These are phyloP conservation scores for Penstemon barbatus DNA, from an alignment of 257 asterid species.

Conservation along the genomic window DNA sequence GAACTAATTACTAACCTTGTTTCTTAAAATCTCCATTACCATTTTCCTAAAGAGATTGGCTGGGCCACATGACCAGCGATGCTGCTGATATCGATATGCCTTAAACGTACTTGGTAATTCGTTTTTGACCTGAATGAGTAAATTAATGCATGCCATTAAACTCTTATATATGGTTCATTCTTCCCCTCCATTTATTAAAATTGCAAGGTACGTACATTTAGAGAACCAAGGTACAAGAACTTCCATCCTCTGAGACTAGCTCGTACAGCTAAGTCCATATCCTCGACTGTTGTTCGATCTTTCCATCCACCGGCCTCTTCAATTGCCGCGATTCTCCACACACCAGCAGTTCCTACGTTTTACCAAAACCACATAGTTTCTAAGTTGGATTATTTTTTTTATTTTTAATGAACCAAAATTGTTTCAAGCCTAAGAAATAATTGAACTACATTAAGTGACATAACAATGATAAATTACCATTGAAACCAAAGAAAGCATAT, in stretches of 20 bases:
- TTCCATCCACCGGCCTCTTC: constrained; percentile 99
- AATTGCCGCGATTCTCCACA: constrained; percentile 89
- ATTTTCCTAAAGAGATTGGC: constrained; percentile 89
- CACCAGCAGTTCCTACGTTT: constrained; percentile 86
- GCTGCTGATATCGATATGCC: constrained; percentile 92
- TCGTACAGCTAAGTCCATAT: constrained; percentile 98
- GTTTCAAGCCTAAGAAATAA: too few relatives aligned
- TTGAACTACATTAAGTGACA: too few relatives aligned
- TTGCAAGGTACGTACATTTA: constrained; percentile 40
- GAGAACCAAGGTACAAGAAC: constrained; percentile 71
- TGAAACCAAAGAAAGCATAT: constrained; percentile 90
- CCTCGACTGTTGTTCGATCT: constrained; percentile 92
- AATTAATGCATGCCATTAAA: not conserved
- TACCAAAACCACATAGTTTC: constrained; percentile 8
- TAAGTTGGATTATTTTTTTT: too few relatives aligned
- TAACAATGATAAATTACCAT: constrained; percentile 44
- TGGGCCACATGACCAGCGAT: constrained; percentile 99
- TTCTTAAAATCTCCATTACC: constrained; percentile 67
- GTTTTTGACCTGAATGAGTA: constrained; percentile 67
- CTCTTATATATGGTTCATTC: not conserved
- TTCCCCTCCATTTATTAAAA: constrained; percentile 38
- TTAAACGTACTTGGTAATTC: constrained; percentile 93
- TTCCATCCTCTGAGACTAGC: constrained; percentile 96
- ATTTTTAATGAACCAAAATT: too few relatives aligned
- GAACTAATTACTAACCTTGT: constrained; percentile 51